A percentile compares a stretch with the other conserved stretches of the same genome.
phyloP scores from a whole-genome alignment of 2,329 filamentous ascomycete genomes.

The Geoglossum cookeanum region DNA sequence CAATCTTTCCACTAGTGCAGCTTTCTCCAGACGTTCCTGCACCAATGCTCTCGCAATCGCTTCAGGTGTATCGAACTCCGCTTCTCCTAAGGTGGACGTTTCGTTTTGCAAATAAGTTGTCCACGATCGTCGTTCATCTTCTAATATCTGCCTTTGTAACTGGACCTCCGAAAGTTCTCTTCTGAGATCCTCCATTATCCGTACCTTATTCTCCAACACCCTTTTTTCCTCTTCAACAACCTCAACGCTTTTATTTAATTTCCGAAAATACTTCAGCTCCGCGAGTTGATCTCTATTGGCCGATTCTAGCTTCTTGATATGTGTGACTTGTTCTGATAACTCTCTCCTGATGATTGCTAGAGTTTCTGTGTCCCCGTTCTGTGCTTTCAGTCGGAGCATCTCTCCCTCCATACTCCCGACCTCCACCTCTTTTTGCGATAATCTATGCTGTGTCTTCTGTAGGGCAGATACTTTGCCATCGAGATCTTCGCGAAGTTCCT shows the following conservation, averaged over 20 bases:
- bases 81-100: constrained; percentile 35
- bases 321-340: constrained; percentile 76
- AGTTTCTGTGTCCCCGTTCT: constrained; percentile 72
- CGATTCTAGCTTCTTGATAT: constrained; percentile 68
- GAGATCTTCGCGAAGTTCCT: constrained; percentile 41
- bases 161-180: constrained; percentile 60
- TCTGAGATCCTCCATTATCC: constrained; percentile 54
- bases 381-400: constrained; percentile 64
- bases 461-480: constrained; percentile 36
- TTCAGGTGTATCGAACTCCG: constrained; percentile 75
- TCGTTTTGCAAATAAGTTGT: constrained; percentile 63
- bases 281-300: constrained; percentile 59
- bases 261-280: constrained; percentile 67
- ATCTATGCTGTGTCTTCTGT: constrained; percentile 42
- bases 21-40: constrained; percentile 60
- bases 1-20: constrained; percentile 61
- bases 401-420: constrained; percentile 64
- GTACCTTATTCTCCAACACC: constrained; percentile 56
- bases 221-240: constrained; percentile 92
- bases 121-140: constrained; percentile 80
- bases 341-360: constrained; percentile 72
- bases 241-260: constrained; percentile 70
- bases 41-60: constrained; percentile 69
- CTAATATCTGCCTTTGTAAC: constrained; percentile 66
- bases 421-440: constrained; percentile 50